These are phyloP conservation scores for Entomortierella beljakovae DNA, from an alignment of 192 early-diverging fungal species.

Conservation along the genomic window DNA sequence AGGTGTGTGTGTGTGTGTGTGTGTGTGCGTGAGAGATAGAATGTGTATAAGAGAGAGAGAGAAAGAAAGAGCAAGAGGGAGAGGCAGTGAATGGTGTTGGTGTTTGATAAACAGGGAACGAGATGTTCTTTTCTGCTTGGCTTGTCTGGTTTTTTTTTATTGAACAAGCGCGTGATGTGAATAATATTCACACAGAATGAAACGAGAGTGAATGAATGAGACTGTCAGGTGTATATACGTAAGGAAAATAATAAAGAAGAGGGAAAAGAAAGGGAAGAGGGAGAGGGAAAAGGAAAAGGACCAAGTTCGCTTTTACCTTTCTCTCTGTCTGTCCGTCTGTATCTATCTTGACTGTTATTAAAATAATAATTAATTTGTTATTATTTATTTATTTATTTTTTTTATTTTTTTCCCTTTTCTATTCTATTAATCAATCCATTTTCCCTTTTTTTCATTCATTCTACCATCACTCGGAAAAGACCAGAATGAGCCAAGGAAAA, in stretches of 20 bases:
- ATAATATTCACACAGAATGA: neutral
- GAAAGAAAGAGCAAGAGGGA: neutral
- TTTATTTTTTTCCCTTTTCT: neutral
- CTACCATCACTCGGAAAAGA: too few species aligned
- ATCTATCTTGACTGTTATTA: too few species aligned
- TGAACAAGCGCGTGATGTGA: constrained; percentile 2
- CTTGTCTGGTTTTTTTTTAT: neutral
- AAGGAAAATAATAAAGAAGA: neutral
- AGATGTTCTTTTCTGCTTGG: neutral
- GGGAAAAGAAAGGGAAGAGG: neutral
- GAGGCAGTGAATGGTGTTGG: neutral
- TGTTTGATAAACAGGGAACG: neutral
- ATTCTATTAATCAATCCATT: neutral
- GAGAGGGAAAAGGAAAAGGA: neutral
- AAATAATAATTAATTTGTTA: neutral
- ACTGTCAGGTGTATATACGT: too few species aligned
- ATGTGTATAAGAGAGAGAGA: neutral
- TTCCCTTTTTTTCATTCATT: neutral
- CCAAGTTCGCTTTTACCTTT: too few species aligned
- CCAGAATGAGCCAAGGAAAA: constrained; percentile 26
- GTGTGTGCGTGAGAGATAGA: neutral
- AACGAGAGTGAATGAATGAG: neutral
- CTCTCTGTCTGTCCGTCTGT: too few species aligned
- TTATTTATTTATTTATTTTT: too few species aligned
- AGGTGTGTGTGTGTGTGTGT: neutral